Base-by-base conservation (phyloP, 2,329 filamentous ascomycete species). In the Dactylellina leptospora region DNA sequence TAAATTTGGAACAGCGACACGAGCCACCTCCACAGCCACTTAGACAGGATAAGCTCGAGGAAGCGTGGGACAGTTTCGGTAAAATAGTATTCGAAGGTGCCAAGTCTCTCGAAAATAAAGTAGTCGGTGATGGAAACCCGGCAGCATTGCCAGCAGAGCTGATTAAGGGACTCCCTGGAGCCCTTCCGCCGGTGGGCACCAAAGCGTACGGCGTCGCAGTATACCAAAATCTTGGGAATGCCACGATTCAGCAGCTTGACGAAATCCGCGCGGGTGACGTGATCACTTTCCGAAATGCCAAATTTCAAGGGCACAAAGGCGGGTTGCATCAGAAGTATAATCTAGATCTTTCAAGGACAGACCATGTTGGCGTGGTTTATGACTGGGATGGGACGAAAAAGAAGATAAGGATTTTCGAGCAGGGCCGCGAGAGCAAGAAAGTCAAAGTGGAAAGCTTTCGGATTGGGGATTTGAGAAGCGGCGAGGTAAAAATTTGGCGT, bases 371-470 rank as follows among this genome's bases (percentile, higher is more conserved):
- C 1, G 83, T 99, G 1, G 93, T 99, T 2, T 86, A 92, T 8
- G 95, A 99, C 79, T 99, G 95, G 95, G 95, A 99, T 79, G 95
- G 95, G 2, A 96, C 92, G 40, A 96, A 97, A 86, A 96, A 96
- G 85, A 97, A 97, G 84, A 89, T 99, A 23, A 84, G 93, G 25
- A 93, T 89, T 1, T 97, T 92, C 91, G 95, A 97, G 80, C 95
- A 99, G 79, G 93, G 93, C 0, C 84, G 93, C 11, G 93, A 97
- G 82, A 93, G 88, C 79, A 93, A 90, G 80, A 97, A 97, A 83
- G 89, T 96, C 60, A 95, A 96, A 82, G 83, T 91, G 73, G 93
- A 97, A 83, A 96, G 92, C 81, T 97, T 93, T 82, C 91, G 93
- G 82, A 85, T 99, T 73, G 92, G 93, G 45, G 95, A 99, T 81